A percentile compares a stretch with the other conserved stretches of the same genome.
These are phyloP conservation scores for Chaetomiaceae sp. DNA, from an alignment of 2,329 filamentous ascomycete species.

Conservation along the genomic window DNA sequence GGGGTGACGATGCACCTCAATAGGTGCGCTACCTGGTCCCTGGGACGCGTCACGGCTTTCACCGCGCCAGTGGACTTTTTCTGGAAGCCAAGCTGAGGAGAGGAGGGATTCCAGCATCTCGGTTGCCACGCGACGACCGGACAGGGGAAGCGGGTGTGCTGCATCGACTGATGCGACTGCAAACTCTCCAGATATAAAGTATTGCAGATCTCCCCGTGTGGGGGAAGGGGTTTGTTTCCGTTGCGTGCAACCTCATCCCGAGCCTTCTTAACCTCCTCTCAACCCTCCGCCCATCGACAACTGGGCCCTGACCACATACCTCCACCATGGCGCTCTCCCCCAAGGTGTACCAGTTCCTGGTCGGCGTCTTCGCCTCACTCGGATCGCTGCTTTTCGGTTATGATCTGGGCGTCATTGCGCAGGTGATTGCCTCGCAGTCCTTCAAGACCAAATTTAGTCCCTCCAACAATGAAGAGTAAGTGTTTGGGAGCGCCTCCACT, in stretches of 20 bases:
- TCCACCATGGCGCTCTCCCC: constrained; percentile 41
- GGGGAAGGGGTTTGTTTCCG: background rate
- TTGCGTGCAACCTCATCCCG: background rate
- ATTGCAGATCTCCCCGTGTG: constrained; percentile 2
- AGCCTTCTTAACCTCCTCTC: background rate
- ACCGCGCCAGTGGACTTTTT: background rate
- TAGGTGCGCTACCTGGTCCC: background rate
- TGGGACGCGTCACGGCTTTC: background rate
- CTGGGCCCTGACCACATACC: too few relatives aligned
- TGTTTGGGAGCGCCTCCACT: too few relatives aligned
- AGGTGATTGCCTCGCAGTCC: constrained; percentile 47
- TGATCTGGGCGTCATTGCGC: constrained; percentile 50
- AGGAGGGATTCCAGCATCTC: background rate
- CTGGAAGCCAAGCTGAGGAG: background rate
- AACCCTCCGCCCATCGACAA: too few relatives aligned
- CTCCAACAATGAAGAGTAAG: constrained; percentile 36
- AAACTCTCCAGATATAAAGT: too few relatives aligned
- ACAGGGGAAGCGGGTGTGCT: background rate
- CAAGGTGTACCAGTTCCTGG: constrained; percentile 48
- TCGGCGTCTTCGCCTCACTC: constrained; percentile 52
- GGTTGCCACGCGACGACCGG: background rate
- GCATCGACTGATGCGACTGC: too few relatives aligned
- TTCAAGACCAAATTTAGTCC: constrained; percentile 41
- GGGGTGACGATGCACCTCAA: too few relatives aligned
- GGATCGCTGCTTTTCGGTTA: constrained; percentile 54